phyloP scores from a whole-genome alignment of 164 flowering plant genomes.

The Chimonanthus praecox region DNA sequence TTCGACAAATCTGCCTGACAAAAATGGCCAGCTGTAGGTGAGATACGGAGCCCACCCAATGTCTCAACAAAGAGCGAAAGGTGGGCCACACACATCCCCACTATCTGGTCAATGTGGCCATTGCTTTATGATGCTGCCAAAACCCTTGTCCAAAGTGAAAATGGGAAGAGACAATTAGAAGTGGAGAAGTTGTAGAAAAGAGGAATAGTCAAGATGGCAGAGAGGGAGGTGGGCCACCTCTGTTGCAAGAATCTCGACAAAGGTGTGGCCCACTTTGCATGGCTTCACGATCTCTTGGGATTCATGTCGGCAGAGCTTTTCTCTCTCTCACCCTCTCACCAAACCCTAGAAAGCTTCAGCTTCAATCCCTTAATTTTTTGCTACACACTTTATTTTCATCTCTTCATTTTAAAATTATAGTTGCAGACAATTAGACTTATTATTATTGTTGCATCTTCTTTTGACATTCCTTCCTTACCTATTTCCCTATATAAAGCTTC shows the following conservation, averaged over 20 bases:
- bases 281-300: constrained; percentile 1
- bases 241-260: neutral
- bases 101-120: neutral
- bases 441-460: no score
- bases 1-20: no score
- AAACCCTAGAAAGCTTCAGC: neutral
- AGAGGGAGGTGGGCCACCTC: neutral
- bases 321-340: neutral
- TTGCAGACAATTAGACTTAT: no score
- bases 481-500: neutral
- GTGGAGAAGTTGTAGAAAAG: neutral
- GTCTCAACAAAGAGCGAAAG: neutral
- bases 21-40: neutral
- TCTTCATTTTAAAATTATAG: neutral
- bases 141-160: neutral
- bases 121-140: neutral
- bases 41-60: neutral
- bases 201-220: neutral
- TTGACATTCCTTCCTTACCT: neutral
- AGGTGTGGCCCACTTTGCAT: neutral
- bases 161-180: neutral
- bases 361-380: neutral
- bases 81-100: neutral
- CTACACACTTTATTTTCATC: no score
- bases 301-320: neutral